Evolutionary conservation across 2,329 filamentous ascomycete genomes (phyloP), one percentile per base, ranked within the genome.

Genomic region (Davidsoniella eucalypti): DNA sequence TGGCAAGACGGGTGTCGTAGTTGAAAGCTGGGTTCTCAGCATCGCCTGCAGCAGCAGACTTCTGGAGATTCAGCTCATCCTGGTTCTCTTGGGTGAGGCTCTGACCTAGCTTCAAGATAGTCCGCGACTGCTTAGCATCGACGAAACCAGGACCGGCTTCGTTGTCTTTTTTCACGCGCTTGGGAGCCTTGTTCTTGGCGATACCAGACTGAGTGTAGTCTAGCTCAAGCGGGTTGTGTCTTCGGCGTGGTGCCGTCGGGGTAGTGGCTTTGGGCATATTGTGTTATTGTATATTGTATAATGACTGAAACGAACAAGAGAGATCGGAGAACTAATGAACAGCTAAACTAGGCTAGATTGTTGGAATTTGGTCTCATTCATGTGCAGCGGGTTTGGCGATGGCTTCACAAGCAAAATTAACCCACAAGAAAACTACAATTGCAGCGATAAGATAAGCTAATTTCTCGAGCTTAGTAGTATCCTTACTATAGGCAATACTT

Each of bases 141-240:
- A 98, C 78, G 60, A 83, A 96, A 56, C 73, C 70, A 54, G 84
- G 78, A 54, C 76, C 73, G 52, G 78, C 73, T 18, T 51, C 48
- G 8, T 73, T 71, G 29, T 75, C 71, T 33, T 78, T 73, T 53
- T 76, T 75, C 47, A 71, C 75, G 48, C 69, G 72, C 47, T 69
- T 73, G 64, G 79, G 83, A 56, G 72, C 69, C 64, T 80, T 82
- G 57, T 73, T 73, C 69, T 86, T 86, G 57, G 80, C 80, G 56
- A 80, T 69, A 54, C 81, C 73, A 52, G 80, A 74, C 57, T 86
- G 72, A 58, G 82, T 67, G 61, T 96, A 73, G 60, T 96, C 92
- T 61, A 94, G 84, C 59, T 90, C 83, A 54, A 98, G 82, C 39
- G 90, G 88, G 58, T 93, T 93, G 67, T 95, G 90, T 56, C 85